These are phyloP conservation scores for Bombardia bombarda DNA, from an alignment of 495 filamentous ascomycete genomes.

Conservation along the genomic window DNA sequence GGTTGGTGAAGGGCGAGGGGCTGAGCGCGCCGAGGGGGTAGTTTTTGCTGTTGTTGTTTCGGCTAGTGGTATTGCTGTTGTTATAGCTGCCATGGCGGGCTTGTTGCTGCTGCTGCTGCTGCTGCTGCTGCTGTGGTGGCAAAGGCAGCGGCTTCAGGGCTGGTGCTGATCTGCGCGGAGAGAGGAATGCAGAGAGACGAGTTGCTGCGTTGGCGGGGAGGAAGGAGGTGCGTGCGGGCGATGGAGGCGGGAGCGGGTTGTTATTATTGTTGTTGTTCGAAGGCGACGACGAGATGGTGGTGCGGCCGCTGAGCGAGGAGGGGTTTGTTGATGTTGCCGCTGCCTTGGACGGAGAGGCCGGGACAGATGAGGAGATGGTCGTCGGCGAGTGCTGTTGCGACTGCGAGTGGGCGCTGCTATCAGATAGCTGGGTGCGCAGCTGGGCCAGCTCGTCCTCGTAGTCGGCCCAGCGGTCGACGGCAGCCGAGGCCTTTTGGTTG, in stretches of 20 bases:
- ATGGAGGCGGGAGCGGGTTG: slow-evolving; percentile 8
- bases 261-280: too few relatives aligned
- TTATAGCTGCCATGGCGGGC: slow-evolving; percentile 15
- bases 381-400: not conserved
- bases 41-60: slow-evolving; percentile 4
- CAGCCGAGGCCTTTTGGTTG: slow-evolving; percentile 67
- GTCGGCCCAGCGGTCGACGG: slow-evolving; percentile 78
- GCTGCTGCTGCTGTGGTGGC: too few relatives aligned
- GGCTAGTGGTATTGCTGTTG: slow-evolving; percentile 6
- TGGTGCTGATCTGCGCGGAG: slow-evolving; percentile 54
- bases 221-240: slow-evolving; percentile 31
- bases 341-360: slow-evolving; percentile 1
- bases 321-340: slow-evolving; percentile 6
- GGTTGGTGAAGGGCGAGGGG: too few relatives aligned
- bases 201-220: slow-evolving; percentile 32
- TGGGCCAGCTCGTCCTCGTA: slow-evolving; percentile 85
- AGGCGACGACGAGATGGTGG: too few relatives aligned
- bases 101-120: not conserved
- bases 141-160: slow-evolving; percentile 4
- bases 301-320: too few relatives aligned
- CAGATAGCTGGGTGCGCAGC: slow-evolving; percentile 49
- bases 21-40: not conserved
- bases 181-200: slow-evolving; percentile 60
- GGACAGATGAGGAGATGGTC: too few relatives aligned
- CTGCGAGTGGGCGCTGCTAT: not conserved